Conservation (phyloP, 768 basidiomycete species). For the Pilatotrama ljubarskyi region DNA sequence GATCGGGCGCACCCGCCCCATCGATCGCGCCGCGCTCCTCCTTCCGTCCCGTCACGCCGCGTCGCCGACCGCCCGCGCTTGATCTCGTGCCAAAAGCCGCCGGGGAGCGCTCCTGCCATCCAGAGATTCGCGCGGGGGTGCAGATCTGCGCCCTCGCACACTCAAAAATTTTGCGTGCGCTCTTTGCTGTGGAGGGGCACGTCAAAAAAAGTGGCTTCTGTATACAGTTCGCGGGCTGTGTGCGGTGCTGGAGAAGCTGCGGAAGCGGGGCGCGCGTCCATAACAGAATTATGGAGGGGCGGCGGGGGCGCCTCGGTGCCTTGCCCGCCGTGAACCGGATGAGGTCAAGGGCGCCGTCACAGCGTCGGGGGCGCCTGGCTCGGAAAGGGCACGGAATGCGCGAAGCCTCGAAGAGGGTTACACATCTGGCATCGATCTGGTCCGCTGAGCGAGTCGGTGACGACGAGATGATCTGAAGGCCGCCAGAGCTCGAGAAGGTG, state of each 20-base stretch:
- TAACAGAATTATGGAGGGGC: too few species aligned
- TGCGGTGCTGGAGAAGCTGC: not conserved
- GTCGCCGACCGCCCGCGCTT: too few species aligned
- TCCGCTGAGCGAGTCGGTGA: too few species aligned
- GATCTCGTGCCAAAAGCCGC: not conserved
- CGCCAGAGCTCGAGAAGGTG: too few species aligned
- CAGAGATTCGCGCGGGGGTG: not conserved
- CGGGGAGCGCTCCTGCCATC: not conserved
- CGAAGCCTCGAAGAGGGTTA: not conserved
- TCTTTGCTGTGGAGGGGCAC: not conserved
- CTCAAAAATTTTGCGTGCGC: not conserved
- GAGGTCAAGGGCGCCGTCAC: not conserved
- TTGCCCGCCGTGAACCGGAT: not conserved
- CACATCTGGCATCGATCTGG: too few species aligned
- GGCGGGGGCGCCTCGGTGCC: not conserved
- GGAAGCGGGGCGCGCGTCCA: not conserved
- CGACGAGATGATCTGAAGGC: too few species aligned
- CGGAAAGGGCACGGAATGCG: not conserved
- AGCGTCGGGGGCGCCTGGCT: not conserved
- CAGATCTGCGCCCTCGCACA: not conserved
- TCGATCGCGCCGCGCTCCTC: conserved; percentile 7
- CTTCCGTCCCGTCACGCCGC: not conserved
- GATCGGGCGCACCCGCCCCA: conserved; percentile 6
- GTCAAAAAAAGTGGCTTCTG: too few species aligned
- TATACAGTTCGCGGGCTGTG: not conserved